Conservation (phyloP, 768 basidiomycete genomes). For the Phylloporus arenicola region DNA sequence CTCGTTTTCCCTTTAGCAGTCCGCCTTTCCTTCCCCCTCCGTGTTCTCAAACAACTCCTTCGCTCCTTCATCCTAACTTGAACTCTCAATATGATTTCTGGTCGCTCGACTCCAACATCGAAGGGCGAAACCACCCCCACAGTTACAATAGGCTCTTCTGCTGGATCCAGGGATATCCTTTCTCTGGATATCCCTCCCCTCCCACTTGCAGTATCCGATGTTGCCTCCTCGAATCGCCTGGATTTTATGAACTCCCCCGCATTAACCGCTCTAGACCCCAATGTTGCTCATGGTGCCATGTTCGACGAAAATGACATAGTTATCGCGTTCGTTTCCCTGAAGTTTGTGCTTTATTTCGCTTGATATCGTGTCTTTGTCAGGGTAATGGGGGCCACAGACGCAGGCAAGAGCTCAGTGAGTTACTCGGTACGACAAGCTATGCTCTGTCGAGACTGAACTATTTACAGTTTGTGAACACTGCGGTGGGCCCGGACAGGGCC, state of each 20-base stretch:
- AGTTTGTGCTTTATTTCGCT: background rate
- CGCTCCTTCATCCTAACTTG: background rate
- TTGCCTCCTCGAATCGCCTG: background rate
- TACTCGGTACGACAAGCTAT: background rate
- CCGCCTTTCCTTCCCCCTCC: background rate
- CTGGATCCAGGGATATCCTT: background rate
- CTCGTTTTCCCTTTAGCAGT: background rate
- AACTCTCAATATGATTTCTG: background rate
- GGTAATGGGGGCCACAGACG: slow-evolving; percentile 15
- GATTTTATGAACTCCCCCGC: background rate
- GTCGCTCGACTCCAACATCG: background rate
- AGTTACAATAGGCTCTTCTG: background rate
- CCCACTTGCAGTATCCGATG: background rate
- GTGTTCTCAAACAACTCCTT: background rate
- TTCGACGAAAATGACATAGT: slow-evolving; percentile 9
- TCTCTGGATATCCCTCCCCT: background rate
- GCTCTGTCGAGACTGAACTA: background rate
- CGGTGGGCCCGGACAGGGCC: background rate
- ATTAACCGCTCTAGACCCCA: background rate
- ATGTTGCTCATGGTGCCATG: background rate
- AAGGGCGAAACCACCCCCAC: background rate
- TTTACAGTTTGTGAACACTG: slow-evolving; percentile 12
- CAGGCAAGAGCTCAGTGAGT: slow-evolving; percentile 19
- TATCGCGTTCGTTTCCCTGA: slow-evolving; percentile 11
- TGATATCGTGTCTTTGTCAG: background rate